Base-by-base conservation (phyloP, 1,139 yeast species). In the Yamadazyma mexicana region DNA sequence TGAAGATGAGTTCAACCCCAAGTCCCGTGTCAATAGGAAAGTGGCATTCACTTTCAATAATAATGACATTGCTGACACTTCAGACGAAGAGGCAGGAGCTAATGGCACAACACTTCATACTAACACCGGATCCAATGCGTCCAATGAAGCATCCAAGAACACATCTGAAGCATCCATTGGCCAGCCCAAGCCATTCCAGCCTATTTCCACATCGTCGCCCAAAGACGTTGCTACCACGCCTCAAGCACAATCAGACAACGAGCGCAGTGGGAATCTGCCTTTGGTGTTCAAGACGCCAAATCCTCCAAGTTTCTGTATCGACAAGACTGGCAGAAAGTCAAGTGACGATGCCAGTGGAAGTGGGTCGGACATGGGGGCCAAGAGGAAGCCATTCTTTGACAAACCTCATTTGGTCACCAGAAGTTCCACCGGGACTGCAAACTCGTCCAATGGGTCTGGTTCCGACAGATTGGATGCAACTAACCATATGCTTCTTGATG, bases 401-500 rank as follows among this genome's bases (percentile, higher is more conserved):
- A 73, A 71, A 43, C 79, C 81, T 0, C 69, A 62, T 35, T 52
- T 77, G 38, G 61, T 70, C 5, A 64, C 81, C 1, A 56, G 75
- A 31, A 66, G 78, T 1, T 75, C 83, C 0, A 79, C 83, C 0
- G 84, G 83, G 23, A 80, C 81, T 0, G 82, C 82, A 7, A 69
- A 66, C 42, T 73, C 78, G 1, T 49, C 58, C 0, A 47, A 48
- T 16, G 54, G 51, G 3, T 46, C 50, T 15, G 54, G 51, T 2
- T 46, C 50, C 15, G 61, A 54, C 23, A 54, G 49, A 35, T 33
- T 44, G 11, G 63, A 54, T 5, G 33, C 40, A 1, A 48, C 48
- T 23, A 53, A 53, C 22, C 43, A 64, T 23, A 47, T 58, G 25
- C 28, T 50, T 10, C 30, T 49, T 1, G 63, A 59, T 31, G 59